Evolutionary conservation across 1,139 yeast genomes (phyloP).

Genomic region (Saccharomyces hybrid): DNA sequence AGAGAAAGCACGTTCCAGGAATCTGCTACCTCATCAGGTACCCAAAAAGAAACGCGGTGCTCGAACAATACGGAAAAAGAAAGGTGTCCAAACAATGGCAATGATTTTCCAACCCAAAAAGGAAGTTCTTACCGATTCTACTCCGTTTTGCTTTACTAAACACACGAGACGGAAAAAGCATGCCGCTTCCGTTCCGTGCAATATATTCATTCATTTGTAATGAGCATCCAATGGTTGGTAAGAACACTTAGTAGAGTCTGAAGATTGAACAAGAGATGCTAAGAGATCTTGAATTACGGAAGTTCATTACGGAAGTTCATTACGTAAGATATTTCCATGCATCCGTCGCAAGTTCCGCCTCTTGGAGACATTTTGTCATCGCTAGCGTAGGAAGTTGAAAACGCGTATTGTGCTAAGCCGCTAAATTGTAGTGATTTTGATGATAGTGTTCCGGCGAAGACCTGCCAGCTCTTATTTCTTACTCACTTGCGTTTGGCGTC

Average conservation of each 20-base stretch:
- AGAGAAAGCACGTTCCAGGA: background rate
- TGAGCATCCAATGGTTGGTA: background rate
- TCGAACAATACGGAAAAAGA: background rate
- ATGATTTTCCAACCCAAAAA: background rate
- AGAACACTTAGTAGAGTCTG: background rate
- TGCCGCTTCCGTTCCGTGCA: constrained; percentile 1
- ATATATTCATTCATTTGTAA: background rate
- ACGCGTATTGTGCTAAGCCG: background rate
- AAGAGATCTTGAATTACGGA: background rate
- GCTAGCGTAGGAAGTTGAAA: background rate
- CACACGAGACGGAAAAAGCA: background rate
- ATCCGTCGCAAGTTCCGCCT: background rate
- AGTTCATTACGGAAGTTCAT: background rate
- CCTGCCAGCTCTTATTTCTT: no score
- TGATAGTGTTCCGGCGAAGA: no score
- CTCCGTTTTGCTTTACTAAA: background rate
- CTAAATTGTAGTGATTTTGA: background rate
- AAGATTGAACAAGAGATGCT: background rate
- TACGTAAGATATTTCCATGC: background rate
- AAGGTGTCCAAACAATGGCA: background rate
- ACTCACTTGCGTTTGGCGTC: no score
- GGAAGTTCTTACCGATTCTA: background rate
- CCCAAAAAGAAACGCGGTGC: background rate
- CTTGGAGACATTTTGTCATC: background rate
- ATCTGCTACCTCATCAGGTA: background rate